Conservation (phyloP, 108 stramenopile species). For the Chaetoceros tenuissimus region DNA sequence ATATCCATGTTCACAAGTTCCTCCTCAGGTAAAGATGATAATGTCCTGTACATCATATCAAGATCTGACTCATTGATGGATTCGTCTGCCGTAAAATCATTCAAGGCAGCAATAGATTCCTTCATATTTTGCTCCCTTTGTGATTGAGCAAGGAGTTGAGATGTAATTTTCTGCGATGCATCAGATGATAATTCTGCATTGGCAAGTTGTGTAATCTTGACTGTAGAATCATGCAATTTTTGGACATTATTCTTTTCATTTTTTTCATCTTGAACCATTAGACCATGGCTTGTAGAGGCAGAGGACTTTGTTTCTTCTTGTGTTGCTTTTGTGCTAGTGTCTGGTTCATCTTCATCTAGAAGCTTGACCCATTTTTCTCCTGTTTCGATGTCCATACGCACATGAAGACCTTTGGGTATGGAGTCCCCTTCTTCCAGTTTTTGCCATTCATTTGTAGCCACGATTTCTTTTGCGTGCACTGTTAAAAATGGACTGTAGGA, state of each 20-base stretch:
- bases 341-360: conserved; percentile 16
- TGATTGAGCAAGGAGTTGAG: not conserved
- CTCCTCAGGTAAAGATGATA: conserved; percentile 57
- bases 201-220: not conserved
- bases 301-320: not conserved
- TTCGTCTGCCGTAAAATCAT: not conserved
- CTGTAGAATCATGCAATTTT: too few species aligned
- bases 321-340: not conserved
- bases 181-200: not conserved
- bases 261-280: not conserved
- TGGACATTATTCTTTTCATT: not conserved
- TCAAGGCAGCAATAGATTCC: not conserved
- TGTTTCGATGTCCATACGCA: conserved; percentile 73
- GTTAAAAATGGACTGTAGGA: too few species aligned
- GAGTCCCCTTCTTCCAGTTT: conserved; percentile 63
- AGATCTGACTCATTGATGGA: conserved; percentile 29
- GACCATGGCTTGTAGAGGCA: too few species aligned
- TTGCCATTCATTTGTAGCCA: conserved; percentile 64
- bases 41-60: conserved; percentile 78
- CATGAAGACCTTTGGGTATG: conserved; percentile 65
- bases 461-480: conserved; percentile 67
- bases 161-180: not conserved
- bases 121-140: not conserved
- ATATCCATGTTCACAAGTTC: conserved; percentile 70
- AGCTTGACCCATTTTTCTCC: conserved; percentile 81